Base-by-base conservation (phyloP, 495 filamentous ascomycete genomes). In the Penicillium daleae region DNA sequence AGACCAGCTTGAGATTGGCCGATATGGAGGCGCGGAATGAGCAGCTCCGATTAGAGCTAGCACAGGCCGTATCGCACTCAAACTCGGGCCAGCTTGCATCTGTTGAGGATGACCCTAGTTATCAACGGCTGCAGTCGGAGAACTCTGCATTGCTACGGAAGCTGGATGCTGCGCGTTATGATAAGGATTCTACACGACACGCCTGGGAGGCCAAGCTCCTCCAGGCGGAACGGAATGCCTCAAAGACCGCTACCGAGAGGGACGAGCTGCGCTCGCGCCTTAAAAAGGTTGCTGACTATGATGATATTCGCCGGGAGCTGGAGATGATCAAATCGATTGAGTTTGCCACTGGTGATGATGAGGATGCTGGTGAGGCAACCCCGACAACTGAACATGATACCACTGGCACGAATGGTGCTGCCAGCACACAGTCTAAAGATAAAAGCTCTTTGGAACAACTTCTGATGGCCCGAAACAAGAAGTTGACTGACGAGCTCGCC, bases 261-360 rank as follows among this genome's bases (percentile, higher is more conserved):
- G 91, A 95, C 59, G 77, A 79, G 44, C 79, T 98, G 44, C 90
- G 88, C 68, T 80, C 82, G 27, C 96, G 92, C 73, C 84, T 97
- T 21, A 87, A 91, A 55, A 94, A 91, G 69, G 94, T 92, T 86
- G 85, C 88, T 65, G 96, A 99, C 72, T 99, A 99, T 69, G 92
- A 97, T 37, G 93, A 97, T 62, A 89, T 99, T 49, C 96, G 95
- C 71, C 89, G 92, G 58, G 96, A 99, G 75, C 83, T 99, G 26
- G 95, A 98, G 66, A 92, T 99, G 50, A 85, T 99, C 66, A 97
- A 89, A 87, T 95, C 93, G 65, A 97, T 99, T 63, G 95, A 99
- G 71, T 97, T 99, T 69, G 87, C 93, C 0, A 91, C 91, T 0
- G 92, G 91, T 9, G 92, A 97, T 64, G 92, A 97, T 63, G 92